Percentiles rank a stretch among this genome's conserved stretches.
phyloP scores from a whole-genome alignment of 108 stramenopile species.

The Conticribra guillardii region DNA sequence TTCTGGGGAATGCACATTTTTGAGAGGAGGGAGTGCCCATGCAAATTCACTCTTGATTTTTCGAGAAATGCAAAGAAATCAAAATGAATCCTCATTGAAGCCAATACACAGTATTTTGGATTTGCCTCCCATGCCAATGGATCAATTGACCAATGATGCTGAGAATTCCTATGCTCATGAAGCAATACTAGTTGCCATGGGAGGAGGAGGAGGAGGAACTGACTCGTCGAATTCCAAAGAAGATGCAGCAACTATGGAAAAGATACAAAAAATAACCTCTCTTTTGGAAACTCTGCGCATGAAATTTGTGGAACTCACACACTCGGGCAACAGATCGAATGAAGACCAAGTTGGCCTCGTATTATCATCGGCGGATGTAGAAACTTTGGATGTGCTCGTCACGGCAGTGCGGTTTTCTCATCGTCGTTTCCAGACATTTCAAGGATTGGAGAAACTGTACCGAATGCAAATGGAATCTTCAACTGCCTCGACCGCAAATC shows the following conservation, averaged over 20 bases:
- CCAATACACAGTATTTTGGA: constrained; percentile 30
- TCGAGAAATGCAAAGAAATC: constrained; percentile 17
- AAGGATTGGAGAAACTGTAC: background rate
- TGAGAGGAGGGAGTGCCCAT: constrained; percentile 32
- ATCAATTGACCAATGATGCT: background rate
- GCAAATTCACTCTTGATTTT: constrained; percentile 37
- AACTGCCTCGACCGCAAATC: background rate
- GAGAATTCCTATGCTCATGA: background rate
- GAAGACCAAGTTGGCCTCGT: constrained; percentile 29
- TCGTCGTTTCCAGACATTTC: constrained; percentile 17
- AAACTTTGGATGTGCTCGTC: constrained; percentile 34
- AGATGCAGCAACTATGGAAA: constrained; percentile 20
- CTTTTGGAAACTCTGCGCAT: constrained; percentile 41
- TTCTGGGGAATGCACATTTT: constrained; percentile 35
- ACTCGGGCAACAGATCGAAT: constrained; percentile 22
- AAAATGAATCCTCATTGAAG: background rate
- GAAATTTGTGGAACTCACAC: constrained; percentile 41
- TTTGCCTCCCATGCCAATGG: constrained; percentile 30
- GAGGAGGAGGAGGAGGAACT: too few relatives aligned
- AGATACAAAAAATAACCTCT: constrained; percentile 31
- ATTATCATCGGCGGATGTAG: constrained; percentile 27
- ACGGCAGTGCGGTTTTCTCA: constrained; percentile 23
- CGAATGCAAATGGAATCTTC: background rate
- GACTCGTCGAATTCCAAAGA: constrained; percentile 1
- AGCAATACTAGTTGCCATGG: background rate